Evolutionary conservation across 2,329 filamentous ascomycete genomes (phyloP), one percentile per base, ranked within the genome.

Genomic region (Diaporthe australafricana): DNA sequence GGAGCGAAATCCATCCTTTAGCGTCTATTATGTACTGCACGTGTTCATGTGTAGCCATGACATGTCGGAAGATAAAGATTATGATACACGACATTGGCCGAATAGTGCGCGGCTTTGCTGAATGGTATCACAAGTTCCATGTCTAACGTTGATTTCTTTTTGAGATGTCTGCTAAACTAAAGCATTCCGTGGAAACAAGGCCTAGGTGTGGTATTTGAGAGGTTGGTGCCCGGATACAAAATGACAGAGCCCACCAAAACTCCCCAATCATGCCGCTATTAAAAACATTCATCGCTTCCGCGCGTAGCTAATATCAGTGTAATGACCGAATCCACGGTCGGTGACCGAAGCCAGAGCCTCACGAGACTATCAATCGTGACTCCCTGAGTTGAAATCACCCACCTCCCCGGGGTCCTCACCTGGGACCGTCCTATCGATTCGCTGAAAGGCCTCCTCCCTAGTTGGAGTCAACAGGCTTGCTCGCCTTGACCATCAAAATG

Each of bases 401-500:
- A n/a, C 5, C 32, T n/a, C 45, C 14, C n/a, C n/a, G n/a, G n/a
- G n/a, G 14, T 22, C 17, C 25, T 47, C 25, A 17, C 6, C 35
- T 17, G 22, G 14, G 40, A 25, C 11, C 57, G 20, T 63, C 57
- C 7, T 22, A 4, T 12, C 27, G 30, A 48, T 14, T 38, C 60
- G 17, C 8, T 7, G 35, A 38, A 14, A n/a, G 12, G 45, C 45
- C 40, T 20, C 22, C 4, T 35, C 17, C 40, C 22, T 71, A 73
- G 25, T 47, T 20, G 5, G 65, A 68, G 32, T 52, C 72, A 38
- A 56, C 22, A 22, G 68, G 77, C 86, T 42, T 76, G 73, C 76
- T 77, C 66, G 78, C 75, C 62, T 75, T 75, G 8, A 79, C 73
- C 40, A 87, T 78, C 60, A 89, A 76, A 62, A 88, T 77, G 40